Base-by-base conservation (phyloP, 768 basidiomycete genomes). In the Leccinum subgranulosum region DNA sequence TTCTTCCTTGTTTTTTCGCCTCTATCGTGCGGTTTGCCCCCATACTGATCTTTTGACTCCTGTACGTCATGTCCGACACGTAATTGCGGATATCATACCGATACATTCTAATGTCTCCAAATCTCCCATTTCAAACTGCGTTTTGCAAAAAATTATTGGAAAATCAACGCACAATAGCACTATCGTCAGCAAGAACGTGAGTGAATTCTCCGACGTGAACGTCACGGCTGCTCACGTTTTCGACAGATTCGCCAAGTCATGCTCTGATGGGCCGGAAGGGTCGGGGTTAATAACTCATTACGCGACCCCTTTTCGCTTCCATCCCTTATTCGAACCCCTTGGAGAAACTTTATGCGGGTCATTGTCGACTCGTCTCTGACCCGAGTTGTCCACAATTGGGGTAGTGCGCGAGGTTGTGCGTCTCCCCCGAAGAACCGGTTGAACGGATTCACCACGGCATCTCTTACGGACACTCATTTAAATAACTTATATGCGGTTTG, bases 171-270 rank as follows among this genome's bases (percentile, higher is more conserved):
- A 15, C 21, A 56, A 64, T 69, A 87, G 86, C 70, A 76, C 85
- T 55, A 81, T 87, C 62, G 81, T 88, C 64, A 86, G 81, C 78
- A 84, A 80, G 65, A 87, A 86, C 60, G 86, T 88, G 74, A 77
- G 86, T 85, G 25, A 33, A 31, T 47, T 47, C 25, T 27, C 46
- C 15, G 46, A 57, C 55, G 15, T 19, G 33, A 23, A 23, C 14
- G 21, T 15, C 49, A 33, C 31, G 31, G 31, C 31, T 33, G 39
- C 55, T 55, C 3, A 57, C 29, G 31, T 46, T 47, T n/a, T 39
- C 23, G 9, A 17, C 34, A 83, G 82, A 82, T 83, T 61, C 80
- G 81, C 53, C 73, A 76, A 55, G 77, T 82, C 53, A 78, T 82
- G 80, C 69, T 83, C 49, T 82, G 64, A 79, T 50, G 15, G 12